These are phyloP conservation scores for Simplicillium aogashimaense DNA, from an alignment of 2,329 filamentous ascomycete genomes.

Conservation along the genomic window DNA sequence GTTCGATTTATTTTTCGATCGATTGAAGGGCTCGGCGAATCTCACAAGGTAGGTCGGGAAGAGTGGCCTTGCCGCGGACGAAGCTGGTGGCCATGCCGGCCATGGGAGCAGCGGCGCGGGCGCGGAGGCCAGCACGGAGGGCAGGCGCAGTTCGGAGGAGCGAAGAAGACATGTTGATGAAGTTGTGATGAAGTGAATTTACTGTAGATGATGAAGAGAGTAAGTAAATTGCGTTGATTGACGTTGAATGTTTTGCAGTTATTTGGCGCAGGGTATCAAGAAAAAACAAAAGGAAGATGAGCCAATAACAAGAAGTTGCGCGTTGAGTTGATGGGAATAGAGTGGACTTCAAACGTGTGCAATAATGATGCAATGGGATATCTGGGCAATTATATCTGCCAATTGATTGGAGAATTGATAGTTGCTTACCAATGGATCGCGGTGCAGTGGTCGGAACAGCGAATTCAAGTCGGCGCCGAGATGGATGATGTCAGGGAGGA, in stretches of 20 bases:
- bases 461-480: too few species aligned
- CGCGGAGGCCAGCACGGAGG: slow-evolving; percentile 61
- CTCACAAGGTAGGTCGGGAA: slow-evolving; percentile 70
- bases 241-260: slow-evolving; percentile 1
- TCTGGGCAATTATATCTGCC: too few species aligned
- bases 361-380: too few species aligned
- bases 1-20: not conserved
- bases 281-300: too few species aligned
- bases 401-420: too few species aligned
- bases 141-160: slow-evolving; percentile 63
- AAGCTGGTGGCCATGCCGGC: slow-evolving; percentile 66
- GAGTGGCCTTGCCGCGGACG: slow-evolving; percentile 78
- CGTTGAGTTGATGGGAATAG: too few species aligned
- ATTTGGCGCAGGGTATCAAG: slow-evolving; percentile 7
- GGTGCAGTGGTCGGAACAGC: too few species aligned
- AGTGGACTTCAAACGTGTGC: too few species aligned
- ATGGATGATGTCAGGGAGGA: not conserved
- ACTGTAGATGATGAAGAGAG: not conserved
- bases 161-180: slow-evolving; percentile 58
- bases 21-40: not conserved
- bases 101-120: slow-evolving; percentile 50
- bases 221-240: not conserved
- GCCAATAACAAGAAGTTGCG: too few species aligned
- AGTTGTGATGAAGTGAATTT: slow-evolving; percentile 8
- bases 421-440: too few species aligned